Conservation (phyloP, 1,139 yeast species). For the Starmera stellimalicola region DNA sequence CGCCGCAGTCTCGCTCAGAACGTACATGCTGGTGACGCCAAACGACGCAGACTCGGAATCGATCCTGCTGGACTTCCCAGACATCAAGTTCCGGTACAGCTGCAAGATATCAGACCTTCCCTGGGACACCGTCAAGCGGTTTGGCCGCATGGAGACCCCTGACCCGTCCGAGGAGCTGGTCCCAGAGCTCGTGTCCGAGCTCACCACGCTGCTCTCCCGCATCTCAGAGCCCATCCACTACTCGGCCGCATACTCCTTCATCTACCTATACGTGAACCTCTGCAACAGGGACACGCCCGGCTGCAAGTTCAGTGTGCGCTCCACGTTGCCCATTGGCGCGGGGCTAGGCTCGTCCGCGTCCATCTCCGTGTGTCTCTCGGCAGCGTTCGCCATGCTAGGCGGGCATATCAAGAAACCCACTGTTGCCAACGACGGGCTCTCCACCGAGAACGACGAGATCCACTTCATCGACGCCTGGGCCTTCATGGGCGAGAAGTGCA, state of each 20-base stretch:
- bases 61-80: slow-evolving; percentile 72
- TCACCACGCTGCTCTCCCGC: slow-evolving; percentile 33
- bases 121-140: slow-evolving; percentile 35
- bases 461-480: slow-evolving; percentile 78
- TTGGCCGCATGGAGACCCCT: slow-evolving; percentile 23
- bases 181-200: slow-evolving; percentile 45
- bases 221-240: slow-evolving; percentile 52
- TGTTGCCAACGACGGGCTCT: slow-evolving; percentile 24
- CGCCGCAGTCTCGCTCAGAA: slow-evolving; percentile 74
- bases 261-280: slow-evolving; percentile 61
- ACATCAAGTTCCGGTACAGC: slow-evolving; percentile 51
- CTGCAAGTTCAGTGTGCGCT: slow-evolving; percentile 54
- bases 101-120: slow-evolving; percentile 62
- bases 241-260: slow-evolving; percentile 79
- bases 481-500: slow-evolving; percentile 86
- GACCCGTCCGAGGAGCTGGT: slow-evolving; percentile 45
- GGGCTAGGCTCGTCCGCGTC: slow-evolving; percentile 96
- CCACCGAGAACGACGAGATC: slow-evolving; percentile 31
- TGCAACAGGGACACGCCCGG: slow-evolving; percentile 42
- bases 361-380: slow-evolving; percentile 72
- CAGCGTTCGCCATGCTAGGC: slow-evolving; percentile 62
- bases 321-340: slow-evolving; percentile 92
- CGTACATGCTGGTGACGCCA: slow-evolving; percentile 60
- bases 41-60: slow-evolving; percentile 21
- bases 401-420: slow-evolving; percentile 33